Conservation (phyloP, 139 green algal genomes). For the Microglena sp. region DNA sequence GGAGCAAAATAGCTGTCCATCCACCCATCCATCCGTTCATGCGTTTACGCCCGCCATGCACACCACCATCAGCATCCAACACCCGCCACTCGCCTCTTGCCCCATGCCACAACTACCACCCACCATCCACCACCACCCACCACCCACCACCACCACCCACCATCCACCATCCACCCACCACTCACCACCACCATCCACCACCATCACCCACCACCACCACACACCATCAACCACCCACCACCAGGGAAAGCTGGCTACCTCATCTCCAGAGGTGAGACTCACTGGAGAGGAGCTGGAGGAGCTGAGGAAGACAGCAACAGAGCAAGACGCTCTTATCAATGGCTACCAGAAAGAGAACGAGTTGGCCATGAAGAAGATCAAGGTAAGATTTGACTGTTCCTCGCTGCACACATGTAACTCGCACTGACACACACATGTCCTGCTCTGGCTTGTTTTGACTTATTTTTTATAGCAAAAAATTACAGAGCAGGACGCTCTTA, state of each 20-base stretch:
- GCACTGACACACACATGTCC: too few species aligned
- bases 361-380: conserved; percentile 33
- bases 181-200: too few species aligned
- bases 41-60: neutral
- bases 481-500: conserved; percentile 40
- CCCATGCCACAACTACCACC: neutral
- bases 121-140: too few species aligned
- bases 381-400: conserved; percentile 20
- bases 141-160: too few species aligned
- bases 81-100: neutral
- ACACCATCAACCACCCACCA: too few species aligned
- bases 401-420: neutral
- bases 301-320: conserved; percentile 35
- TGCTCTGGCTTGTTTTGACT: too few species aligned
- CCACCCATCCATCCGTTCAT: too few species aligned
- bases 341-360: conserved; percentile 53
- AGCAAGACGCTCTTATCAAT: conserved; percentile 44
- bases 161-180: too few species aligned
- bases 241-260: conserved; percentile 10
- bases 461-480: too few species aligned
- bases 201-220: too few species aligned
- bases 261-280: conserved; percentile 11
- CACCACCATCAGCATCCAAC: neutral
- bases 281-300: conserved; percentile 28
- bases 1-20: too few species aligned